Conservation (phyloP, 1,284 basidiomycete genomes). For the Cutaneotrichosporon sp. region DNA sequence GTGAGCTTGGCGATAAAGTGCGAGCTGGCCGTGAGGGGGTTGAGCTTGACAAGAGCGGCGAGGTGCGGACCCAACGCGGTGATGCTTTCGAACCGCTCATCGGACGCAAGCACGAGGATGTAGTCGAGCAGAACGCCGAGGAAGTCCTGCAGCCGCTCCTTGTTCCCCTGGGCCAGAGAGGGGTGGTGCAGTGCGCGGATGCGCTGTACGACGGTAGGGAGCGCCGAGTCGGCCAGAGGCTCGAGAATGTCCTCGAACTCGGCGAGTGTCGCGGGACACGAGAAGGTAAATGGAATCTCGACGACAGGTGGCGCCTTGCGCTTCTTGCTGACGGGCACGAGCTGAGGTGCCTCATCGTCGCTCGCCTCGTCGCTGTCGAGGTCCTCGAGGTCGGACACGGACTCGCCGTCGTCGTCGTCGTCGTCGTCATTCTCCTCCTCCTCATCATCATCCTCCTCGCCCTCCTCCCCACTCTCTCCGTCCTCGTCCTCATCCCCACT, state of each 20-base stretch:
- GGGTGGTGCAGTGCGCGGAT: constrained; percentile 90
- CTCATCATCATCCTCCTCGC: constrained; percentile 40
- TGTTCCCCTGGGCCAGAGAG: constrained; percentile 85
- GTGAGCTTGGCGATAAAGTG: constrained; percentile 79
- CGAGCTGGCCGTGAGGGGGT: constrained; percentile 75
- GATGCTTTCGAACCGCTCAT: constrained; percentile 60
- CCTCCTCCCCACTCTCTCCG: constrained; percentile 31
- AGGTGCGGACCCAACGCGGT: constrained; percentile 78
- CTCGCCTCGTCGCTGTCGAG: constrained; percentile 37
- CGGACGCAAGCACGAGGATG: constrained; percentile 71
- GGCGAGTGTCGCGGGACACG: constrained; percentile 80
- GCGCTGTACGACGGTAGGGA: constrained; percentile 82
- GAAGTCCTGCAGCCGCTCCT: constrained; percentile 82
- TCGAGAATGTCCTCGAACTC: constrained; percentile 83
- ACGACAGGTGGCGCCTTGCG: constrained; percentile 57
- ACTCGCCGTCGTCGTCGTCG: constrained; percentile 40
- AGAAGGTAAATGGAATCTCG: constrained; percentile 87
- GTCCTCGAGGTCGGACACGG: constrained; percentile 35
- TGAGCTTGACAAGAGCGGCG: constrained; percentile 72
- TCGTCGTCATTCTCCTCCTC: constrained; percentile 38
- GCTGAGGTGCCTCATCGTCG: constrained; percentile 38
- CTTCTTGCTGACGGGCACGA: constrained; percentile 30
- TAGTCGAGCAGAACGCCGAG: constrained; percentile 87
- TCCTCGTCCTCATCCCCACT: constrained; percentile 38
- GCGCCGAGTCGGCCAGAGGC: constrained; percentile 64